Evolutionary conservation across 208 protist species (phyloP).

Genomic region (Trypanosoma vivax): DNA sequence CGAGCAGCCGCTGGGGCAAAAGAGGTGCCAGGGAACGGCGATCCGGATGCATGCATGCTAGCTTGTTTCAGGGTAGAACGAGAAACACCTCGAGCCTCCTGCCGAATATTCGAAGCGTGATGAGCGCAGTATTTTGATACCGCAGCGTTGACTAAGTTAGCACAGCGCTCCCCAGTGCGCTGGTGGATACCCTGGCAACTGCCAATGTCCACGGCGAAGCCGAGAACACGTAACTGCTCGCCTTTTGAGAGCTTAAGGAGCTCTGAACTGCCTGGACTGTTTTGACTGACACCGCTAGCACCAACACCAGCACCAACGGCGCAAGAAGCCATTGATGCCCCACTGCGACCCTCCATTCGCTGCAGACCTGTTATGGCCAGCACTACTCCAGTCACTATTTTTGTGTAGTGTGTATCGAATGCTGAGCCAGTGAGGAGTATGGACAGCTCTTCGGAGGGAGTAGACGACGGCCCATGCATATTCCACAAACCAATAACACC

Average conservation of each 20-base stretch:
- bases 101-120: slow-evolving; percentile 42
- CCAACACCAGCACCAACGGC: background rate
- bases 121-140: slow-evolving; percentile 38
- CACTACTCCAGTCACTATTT: slow-evolving; percentile 36
- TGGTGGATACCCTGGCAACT: slow-evolving; percentile 39
- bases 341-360: slow-evolving; percentile 11
- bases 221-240: slow-evolving; percentile 47
- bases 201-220: slow-evolving; percentile 54
- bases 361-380: slow-evolving; percentile 44
- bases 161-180: slow-evolving; percentile 45
- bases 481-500: slow-evolving; percentile 61
- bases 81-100: slow-evolving; percentile 23
- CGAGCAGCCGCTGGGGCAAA: no score
- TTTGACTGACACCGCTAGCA: background rate
- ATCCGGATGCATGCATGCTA: no score
- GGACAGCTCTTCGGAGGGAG: slow-evolving; percentile 30
- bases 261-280: background rate
- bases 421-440: slow-evolving; percentile 55
- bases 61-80: background rate
- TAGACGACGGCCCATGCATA: slow-evolving; percentile 44
- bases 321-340: background rate
- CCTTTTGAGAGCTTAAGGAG: slow-evolving; percentile 27
- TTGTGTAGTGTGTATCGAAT: slow-evolving; percentile 56
- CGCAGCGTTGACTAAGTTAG: slow-evolving; percentile 38
- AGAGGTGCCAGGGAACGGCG: no score